Conservation (phyloP, 495 filamentous ascomycete species). For the Evernia prunastri region DNA sequence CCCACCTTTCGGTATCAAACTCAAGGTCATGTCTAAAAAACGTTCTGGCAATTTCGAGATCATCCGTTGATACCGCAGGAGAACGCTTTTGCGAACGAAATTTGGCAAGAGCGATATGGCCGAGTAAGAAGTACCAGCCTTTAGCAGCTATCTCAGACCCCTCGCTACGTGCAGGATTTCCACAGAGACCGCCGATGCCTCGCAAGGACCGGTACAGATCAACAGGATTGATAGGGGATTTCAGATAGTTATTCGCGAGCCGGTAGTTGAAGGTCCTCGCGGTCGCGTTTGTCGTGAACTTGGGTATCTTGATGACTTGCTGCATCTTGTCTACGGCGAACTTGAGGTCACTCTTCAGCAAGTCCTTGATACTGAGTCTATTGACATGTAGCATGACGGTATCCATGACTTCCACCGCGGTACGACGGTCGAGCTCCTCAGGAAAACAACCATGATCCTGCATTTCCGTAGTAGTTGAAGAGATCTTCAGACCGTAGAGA, state of each 20-base stretch:
- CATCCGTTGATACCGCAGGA: constrained; percentile 69
- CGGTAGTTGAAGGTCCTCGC: constrained; percentile 57
- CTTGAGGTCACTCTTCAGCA: constrained; percentile 84
- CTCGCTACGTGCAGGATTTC: constrained; percentile 44
- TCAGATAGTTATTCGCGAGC: constrained; percentile 68
- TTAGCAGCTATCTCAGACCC: constrained; percentile 62
- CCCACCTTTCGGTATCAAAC: constrained; percentile 79
- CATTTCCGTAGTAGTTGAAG: constrained; percentile 56
- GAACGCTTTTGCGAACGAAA: constrained; percentile 81
- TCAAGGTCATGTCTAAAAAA: constrained; percentile 84
- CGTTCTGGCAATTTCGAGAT: constrained; percentile 73
- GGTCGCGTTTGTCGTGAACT: constrained; percentile 57
- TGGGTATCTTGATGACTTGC: constrained; percentile 56
- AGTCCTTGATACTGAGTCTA: constrained; percentile 81
- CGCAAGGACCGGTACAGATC: constrained; percentile 68
- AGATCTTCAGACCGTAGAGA: constrained; percentile 75
- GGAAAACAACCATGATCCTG: constrained; percentile 68
- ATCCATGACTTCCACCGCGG: constrained; percentile 71
- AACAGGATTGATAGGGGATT: constrained; percentile 75
- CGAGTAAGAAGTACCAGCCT: constrained; percentile 88
- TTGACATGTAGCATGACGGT: constrained; percentile 73
- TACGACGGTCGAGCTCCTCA: constrained; percentile 68
- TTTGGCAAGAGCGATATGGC: constrained; percentile 78
- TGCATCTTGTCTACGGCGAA: constrained; percentile 87
- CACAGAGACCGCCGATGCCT: constrained; percentile 61